Percentiles rank a stretch among this genome's conserved stretches.
Conservation (phyloP, 805 yeast genomes). For the Candida pseudofarinosa region DNA sequence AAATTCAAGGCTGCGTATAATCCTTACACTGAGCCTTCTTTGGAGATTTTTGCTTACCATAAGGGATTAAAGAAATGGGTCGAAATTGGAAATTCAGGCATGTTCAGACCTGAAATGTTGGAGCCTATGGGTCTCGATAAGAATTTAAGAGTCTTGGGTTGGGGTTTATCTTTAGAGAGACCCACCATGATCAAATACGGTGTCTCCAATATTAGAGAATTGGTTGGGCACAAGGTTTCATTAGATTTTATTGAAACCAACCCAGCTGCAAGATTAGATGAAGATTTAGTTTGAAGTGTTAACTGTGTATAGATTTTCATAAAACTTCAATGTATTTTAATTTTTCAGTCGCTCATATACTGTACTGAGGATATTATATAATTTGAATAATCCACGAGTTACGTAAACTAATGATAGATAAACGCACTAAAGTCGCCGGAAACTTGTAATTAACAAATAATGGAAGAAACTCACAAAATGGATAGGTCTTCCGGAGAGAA, state of each 20-base stretch:
- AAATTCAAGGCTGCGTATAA: conserved; percentile 98
- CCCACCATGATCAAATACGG: conserved; percentile 99
- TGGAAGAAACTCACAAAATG: neutral
- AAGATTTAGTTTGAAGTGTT: conserved; percentile 38
- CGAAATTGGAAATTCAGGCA: conserved; percentile 98
- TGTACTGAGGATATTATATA: neutral
- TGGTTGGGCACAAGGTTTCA: conserved; percentile 94
- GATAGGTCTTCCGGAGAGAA: neutral
- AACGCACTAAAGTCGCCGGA: neutral
- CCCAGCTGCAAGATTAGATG: conserved; percentile 96
- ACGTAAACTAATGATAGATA: neutral
- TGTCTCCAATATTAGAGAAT: conserved; percentile 91
- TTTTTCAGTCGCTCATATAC: neutral
- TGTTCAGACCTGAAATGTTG: conserved; percentile 99
- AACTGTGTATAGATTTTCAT: conserved; percentile 3
- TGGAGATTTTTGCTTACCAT: conserved; percentile 97
- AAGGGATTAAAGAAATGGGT: conserved; percentile 95
- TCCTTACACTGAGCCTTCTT: conserved; percentile 98
- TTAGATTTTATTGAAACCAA: conserved; percentile 91
- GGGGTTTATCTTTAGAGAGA: conserved; percentile 96
- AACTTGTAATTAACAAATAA: neutral
- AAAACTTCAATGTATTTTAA: neutral
- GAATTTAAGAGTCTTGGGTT: conserved; percentile 90
- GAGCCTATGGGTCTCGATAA: conserved; percentile 97
- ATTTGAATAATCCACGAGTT: neutral